A percentile compares a stretch with the other conserved stretches of the same genome.
Evolutionary conservation across 805 yeast species (phyloP).

Genomic region (Candida piceae): DNA sequence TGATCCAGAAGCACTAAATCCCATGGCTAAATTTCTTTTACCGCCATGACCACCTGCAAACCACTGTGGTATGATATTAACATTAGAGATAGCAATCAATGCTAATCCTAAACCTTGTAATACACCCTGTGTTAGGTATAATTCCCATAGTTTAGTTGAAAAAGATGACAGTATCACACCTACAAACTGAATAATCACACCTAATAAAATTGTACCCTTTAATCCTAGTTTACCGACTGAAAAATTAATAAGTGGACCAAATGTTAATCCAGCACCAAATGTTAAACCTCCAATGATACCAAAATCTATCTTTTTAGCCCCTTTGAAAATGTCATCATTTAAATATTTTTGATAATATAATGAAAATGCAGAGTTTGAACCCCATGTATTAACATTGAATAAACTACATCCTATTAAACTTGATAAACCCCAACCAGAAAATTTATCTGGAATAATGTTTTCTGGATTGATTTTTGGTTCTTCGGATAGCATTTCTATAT

Average conservation of each 20-base stretch:
- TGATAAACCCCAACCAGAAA: conserved; percentile 60
- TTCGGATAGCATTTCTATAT: too few relatives aligned
- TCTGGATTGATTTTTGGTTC: too few relatives aligned
- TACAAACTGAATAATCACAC: conserved; percentile 45
- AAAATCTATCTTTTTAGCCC: conserved; percentile 53
- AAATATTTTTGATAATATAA: conserved; percentile 56
- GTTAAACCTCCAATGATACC: conserved; percentile 67
- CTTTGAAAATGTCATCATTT: conserved; percentile 44
- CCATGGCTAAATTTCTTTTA: conserved; percentile 51
- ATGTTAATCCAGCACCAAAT: conserved; percentile 47
- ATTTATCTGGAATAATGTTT: conserved; percentile 50
- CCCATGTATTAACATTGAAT: conserved; percentile 64
- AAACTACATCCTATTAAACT: conserved; percentile 41
- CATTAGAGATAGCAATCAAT: conserved; percentile 51
- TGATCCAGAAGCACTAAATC: conserved; percentile 45
- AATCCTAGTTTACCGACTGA: conserved; percentile 39
- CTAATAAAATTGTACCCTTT: conserved; percentile 38
- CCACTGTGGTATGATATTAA: conserved; percentile 64
- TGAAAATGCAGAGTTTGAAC: conserved; percentile 64
- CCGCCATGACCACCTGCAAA: conserved; percentile 40
- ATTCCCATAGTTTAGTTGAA: conserved; percentile 56
- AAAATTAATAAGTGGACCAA: conserved; percentile 45
- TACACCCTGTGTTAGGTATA: conserved; percentile 65
- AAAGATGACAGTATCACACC: conserved; percentile 59
- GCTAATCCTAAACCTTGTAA: conserved; percentile 57